Percentiles rank a stretch among this genome's conserved stretches.
These are phyloP conservation scores for Marsdenia floribunda DNA, from an alignment of 257 asterid genomes.

Conservation along the genomic window DNA sequence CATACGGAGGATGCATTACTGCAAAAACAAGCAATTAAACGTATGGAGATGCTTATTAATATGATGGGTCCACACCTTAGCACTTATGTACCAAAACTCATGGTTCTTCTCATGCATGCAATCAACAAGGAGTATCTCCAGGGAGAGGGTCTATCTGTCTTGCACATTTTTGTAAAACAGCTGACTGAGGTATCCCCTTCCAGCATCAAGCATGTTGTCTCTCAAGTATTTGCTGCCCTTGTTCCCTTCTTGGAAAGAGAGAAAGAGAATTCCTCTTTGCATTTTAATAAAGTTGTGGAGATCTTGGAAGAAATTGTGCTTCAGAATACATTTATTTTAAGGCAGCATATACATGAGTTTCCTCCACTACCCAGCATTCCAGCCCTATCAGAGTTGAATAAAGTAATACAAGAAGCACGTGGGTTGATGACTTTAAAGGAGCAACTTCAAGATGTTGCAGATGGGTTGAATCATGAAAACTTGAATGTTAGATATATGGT, in stretches of 20 bases:
- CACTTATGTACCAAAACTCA: constrained; percentile 85
- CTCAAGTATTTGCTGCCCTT: constrained; percentile 97
- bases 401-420: constrained; percentile 79
- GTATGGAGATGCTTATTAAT: constrained; percentile 80
- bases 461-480: constrained; percentile 88
- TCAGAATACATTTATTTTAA: constrained; percentile 60
- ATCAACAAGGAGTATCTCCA: constrained; percentile 78
- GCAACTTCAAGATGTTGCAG: constrained; percentile 73
- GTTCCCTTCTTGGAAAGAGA: constrained; percentile 89
- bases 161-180: constrained; percentile 78
- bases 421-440: constrained; percentile 71
- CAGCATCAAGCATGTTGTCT: constrained; percentile 82
- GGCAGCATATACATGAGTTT: constrained; percentile 77
- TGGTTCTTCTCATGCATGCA: constrained; percentile 98
- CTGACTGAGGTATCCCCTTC: constrained; percentile 73
- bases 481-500: constrained; percentile 95
- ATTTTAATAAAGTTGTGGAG: constrained; percentile 63
- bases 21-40: constrained; percentile 81
- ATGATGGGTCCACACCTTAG: constrained; percentile 90
- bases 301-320: constrained; percentile 88
- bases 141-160: constrained; percentile 74
- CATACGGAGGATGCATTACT: constrained; percentile 61
- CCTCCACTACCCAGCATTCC: constrained; percentile 88
- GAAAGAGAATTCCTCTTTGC: constrained; percentile 45
- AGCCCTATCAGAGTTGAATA: constrained; percentile 72